These are phyloP conservation scores for Paramecium primaurelia DNA, from an alignment of 73 alveolate genomes.

Conservation along the genomic window DNA sequence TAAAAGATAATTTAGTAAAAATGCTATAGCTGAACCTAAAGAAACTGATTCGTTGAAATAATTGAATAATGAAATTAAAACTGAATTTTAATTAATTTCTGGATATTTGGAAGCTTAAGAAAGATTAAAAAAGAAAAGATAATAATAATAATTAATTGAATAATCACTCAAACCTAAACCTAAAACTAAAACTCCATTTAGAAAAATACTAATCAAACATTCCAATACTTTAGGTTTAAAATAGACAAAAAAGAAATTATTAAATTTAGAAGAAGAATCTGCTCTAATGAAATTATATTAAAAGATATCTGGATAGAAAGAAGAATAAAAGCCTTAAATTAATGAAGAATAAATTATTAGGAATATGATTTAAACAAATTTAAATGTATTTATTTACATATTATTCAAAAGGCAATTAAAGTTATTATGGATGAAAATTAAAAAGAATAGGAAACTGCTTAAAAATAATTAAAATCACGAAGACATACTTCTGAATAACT, in stretches of 20 bases:
- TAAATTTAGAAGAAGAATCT: not conserved
- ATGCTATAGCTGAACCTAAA: not conserved
- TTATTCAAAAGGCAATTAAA: constrained; percentile 3
- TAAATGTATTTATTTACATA: not conserved
- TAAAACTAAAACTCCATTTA: not conserved
- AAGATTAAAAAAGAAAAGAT: not conserved
- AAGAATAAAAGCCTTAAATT: not conserved
- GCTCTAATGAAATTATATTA: not conserved
- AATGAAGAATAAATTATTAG: not conserved
- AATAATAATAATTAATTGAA: not conserved
- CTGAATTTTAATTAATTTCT: not conserved
- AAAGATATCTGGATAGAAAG: not conserved
- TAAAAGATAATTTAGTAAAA: constrained; percentile 9
- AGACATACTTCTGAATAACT: not conserved
- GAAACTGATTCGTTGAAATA: not conserved
- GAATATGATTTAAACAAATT: not conserved
- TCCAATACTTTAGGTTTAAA: constrained; percentile 3
- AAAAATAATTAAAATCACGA: not conserved
- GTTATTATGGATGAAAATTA: constrained; percentile 25
- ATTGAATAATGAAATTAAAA: not conserved
- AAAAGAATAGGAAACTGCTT: not conserved
- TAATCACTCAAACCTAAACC: not conserved
- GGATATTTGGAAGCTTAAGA: not conserved
- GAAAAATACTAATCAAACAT: constrained; percentile 14
- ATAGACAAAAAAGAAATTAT: not conserved